Evolutionary conservation across 495 filamentous ascomycete species (phyloP), one percentile per base, ranked within the genome.

Genomic region (Penicillium chermesinum): DNA sequence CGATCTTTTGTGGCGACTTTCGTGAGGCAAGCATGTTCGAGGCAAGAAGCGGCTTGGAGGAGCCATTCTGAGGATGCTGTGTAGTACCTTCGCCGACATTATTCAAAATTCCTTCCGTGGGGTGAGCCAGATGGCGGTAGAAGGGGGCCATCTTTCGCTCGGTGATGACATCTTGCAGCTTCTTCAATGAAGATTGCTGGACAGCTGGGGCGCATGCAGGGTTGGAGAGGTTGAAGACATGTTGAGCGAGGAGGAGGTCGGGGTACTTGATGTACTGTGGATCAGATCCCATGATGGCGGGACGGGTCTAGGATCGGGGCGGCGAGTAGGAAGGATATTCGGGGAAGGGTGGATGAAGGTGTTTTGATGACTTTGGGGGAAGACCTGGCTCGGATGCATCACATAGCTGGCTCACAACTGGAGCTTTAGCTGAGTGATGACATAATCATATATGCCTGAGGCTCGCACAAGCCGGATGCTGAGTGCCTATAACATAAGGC

Each of bases 81-180:
- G 80, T 68, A 48, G 80, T 72, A 46, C 83, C 81, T 71, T 91
- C 88, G 37, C 87, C 87, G 14, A 76, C 71, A 41, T 71, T 66
- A 63, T 95, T 96, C 59, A 98, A 72, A 57, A 96, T 85, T 46
- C 93, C 93, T 48, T 95, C 89, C n/a, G 76, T 73, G 10, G 93
- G 93, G 65, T 97, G 93, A 34, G 94, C 94, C 20, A 98, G 83
- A 63, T 95, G 88, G 55, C 89, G 84, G 70, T 98, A 98, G 21
- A 97, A 81, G 13, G 93, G 91, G 32, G 94, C 93, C 89, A 97
- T 96, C 73, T 95, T 94, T 60, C 93, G 76, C 67, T 95, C 88
- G 47, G 69, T 74, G 72, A 98, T 96, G 57, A 82, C 94, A 83
- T 95, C 84, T 78, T 95, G 89, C 44, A 98, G 78, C 55, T 82